Conservation (phyloP, 2,329 filamentous ascomycete species). For the Monosporascus sp. region DNA sequence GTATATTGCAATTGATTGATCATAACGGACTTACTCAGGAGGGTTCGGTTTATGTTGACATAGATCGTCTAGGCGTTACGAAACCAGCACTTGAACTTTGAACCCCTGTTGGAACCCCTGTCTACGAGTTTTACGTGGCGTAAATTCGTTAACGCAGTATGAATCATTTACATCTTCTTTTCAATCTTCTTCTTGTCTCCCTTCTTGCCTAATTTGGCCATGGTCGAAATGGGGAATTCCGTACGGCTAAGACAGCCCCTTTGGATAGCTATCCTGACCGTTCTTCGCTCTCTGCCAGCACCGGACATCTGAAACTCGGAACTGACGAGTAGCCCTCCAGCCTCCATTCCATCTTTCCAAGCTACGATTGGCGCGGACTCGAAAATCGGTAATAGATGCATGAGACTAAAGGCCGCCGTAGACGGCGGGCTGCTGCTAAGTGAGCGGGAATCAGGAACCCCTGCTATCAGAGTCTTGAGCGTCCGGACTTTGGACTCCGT, state of each 20-base stretch:
- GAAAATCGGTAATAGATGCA: not conserved
- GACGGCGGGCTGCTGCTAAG: not conserved
- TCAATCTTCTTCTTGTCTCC: not conserved
- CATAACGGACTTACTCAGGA: too few species aligned
- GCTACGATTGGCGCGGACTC: not conserved
- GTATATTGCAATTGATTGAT: too few species aligned
- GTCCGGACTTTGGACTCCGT: conserved; percentile 3
- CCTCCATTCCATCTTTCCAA: not conserved
- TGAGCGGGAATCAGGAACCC: not conserved
- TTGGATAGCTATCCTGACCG: not conserved
- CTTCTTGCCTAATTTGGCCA: not conserved
- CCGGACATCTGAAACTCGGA: not conserved
- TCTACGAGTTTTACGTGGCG: too few species aligned
- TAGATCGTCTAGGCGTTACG: too few species aligned
- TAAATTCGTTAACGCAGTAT: too few species aligned
- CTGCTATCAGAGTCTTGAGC: not conserved
- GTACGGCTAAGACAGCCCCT: not conserved
- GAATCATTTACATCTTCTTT: not conserved
- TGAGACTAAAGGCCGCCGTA: not conserved
- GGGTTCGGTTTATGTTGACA: too few species aligned
- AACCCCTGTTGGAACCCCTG: too few species aligned
- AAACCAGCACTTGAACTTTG: too few species aligned
- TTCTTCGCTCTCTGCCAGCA: not conserved
- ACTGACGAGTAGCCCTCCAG: not conserved
- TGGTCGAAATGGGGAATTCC: not conserved